Evolutionary conservation across 2,329 filamentous ascomycete species (phyloP).

Genomic region (Xylaria hypoxylon): DNA sequence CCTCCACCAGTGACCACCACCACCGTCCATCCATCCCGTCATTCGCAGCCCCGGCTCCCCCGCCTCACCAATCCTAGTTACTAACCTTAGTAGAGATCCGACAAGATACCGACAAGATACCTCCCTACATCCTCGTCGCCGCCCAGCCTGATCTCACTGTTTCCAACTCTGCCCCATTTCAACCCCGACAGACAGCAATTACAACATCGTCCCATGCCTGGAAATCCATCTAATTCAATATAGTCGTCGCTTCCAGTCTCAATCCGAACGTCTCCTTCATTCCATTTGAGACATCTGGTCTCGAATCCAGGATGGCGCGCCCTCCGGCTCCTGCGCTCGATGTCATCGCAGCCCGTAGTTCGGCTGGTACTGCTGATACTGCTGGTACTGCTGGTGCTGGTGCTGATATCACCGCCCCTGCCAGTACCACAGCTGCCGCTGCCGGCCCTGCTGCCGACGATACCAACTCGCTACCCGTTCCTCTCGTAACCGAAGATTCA

Average conservation of each 20-base stretch:
- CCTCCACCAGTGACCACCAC: too few relatives aligned
- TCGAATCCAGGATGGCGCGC: slow-evolving; percentile 40
- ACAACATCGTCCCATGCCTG: slow-evolving; percentile 16
- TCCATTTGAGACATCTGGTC: slow-evolving; percentile 1
- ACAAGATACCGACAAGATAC: too few relatives aligned
- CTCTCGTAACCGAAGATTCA: slow-evolving; percentile 51
- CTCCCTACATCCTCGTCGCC: too few relatives aligned
- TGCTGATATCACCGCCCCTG: slow-evolving; percentile 9
- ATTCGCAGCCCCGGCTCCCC: slow-evolving; percentile 10
- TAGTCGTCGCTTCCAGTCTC: slow-evolving; percentile 21
- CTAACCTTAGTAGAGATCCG: too few relatives aligned
- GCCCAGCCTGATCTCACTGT: slow-evolving; percentile 13
- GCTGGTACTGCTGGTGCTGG: slow-evolving; percentile 5
- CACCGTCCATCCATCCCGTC: slow-evolving; percentile 12
- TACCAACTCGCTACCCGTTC: slow-evolving; percentile 32
- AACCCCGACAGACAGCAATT: background rate
- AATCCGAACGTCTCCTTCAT: slow-evolving; percentile 1
- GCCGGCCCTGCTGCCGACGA: slow-evolving; percentile 25
- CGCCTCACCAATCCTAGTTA: slow-evolving; percentile 26
- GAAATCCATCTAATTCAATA: slow-evolving; percentile 10
- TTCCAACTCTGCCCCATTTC: background rate
- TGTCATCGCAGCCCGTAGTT: slow-evolving; percentile 47
- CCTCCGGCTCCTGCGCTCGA: slow-evolving; percentile 49
- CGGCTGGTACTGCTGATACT: slow-evolving; percentile 5
- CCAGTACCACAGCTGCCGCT: slow-evolving; percentile 12